Evolutionary conservation across 1,139 yeast genomes (phyloP).

Genomic region (Saccharomyces hybrid): DNA sequence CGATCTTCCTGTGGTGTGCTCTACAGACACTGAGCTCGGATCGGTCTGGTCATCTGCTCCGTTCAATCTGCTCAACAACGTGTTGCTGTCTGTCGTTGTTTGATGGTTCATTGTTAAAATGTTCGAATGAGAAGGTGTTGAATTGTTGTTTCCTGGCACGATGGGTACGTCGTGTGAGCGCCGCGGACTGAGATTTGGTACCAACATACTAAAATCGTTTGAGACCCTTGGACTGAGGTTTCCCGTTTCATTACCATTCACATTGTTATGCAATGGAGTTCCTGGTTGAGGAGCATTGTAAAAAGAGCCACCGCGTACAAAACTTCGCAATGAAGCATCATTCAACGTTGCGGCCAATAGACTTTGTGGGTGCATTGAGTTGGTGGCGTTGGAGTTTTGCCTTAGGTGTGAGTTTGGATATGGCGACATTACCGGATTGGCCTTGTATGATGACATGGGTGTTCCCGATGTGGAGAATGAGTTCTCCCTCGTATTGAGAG

Average conservation of each 20-base stretch:
- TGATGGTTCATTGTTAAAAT: background rate
- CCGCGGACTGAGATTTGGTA: background rate
- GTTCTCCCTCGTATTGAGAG: background rate
- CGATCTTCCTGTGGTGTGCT: background rate
- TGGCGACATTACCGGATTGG: slow-evolving; percentile 1
- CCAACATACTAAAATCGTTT: background rate
- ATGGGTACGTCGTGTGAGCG: background rate
- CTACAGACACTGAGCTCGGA: background rate
- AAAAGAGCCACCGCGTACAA: background rate
- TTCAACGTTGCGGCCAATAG: slow-evolving; percentile 15
- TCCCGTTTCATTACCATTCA: background rate
- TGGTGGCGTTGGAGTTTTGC: slow-evolving; percentile 2
- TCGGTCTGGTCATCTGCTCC: background rate
- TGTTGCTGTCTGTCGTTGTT: background rate
- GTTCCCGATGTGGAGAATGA: background rate
- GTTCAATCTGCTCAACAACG: background rate
- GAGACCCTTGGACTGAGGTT: background rate
- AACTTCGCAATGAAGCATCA: slow-evolving; percentile 7
- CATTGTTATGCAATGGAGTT: background rate
- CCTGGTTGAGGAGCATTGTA: background rate
- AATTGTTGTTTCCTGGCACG: background rate
- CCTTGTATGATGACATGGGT: background rate
- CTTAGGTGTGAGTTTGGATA: slow-evolving; percentile 1
- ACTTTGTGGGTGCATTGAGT: slow-evolving; percentile 13
- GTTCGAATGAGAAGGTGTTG: background rate